A percentile compares a stretch with the other conserved stretches of the same genome.
Conservation (phyloP, 305 asterid genomes). For the Euphrasia arctica region DNA sequence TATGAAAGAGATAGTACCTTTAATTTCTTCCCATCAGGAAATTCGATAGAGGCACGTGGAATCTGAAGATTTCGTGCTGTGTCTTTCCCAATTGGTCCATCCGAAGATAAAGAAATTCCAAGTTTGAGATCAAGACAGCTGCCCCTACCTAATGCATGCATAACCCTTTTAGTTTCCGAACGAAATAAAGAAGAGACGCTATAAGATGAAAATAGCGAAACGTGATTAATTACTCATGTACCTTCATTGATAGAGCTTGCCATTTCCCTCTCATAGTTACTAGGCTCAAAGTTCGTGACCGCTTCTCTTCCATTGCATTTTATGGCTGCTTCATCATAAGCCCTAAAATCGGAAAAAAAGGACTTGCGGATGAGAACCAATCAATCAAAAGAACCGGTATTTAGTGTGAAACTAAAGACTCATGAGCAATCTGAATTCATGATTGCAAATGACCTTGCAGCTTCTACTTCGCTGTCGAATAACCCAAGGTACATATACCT, state of each 20-base stretch:
- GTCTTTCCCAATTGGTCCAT: slow-evolving; percentile 34
- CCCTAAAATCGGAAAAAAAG: slow-evolving; percentile 52
- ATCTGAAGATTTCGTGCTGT: slow-evolving; percentile 32
- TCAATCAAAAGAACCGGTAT: slow-evolving; percentile 24
- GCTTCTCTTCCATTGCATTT: slow-evolving; percentile 67
- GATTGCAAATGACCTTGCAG: slow-evolving; percentile 70
- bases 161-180: not conserved
- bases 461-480: slow-evolving; percentile 66
- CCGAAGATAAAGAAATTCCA: slow-evolving; percentile 64
- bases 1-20: slow-evolving; percentile 43
- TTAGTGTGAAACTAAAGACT: slow-evolving; percentile 19
- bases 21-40: slow-evolving; percentile 49
- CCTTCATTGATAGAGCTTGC: slow-evolving; percentile 46
- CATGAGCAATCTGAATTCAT: slow-evolving; percentile 36
- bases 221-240: slow-evolving; percentile 14
- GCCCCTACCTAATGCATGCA: slow-evolving; percentile 37
- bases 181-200: not conserved
- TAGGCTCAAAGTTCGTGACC: slow-evolving; percentile 63
- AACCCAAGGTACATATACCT: slow-evolving; percentile 70
- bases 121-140: slow-evolving; percentile 86
- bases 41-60: slow-evolving; percentile 32
- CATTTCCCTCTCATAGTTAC: slow-evolving; percentile 41
- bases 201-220: slow-evolving; percentile 9
- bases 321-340: slow-evolving; percentile 72
- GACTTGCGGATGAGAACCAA: slow-evolving; percentile 27